Percentiles rank a stretch among this genome's conserved stretches.
Conservation (phyloP, 345 rosid species). For the Citrus cavaleriei region DNA sequence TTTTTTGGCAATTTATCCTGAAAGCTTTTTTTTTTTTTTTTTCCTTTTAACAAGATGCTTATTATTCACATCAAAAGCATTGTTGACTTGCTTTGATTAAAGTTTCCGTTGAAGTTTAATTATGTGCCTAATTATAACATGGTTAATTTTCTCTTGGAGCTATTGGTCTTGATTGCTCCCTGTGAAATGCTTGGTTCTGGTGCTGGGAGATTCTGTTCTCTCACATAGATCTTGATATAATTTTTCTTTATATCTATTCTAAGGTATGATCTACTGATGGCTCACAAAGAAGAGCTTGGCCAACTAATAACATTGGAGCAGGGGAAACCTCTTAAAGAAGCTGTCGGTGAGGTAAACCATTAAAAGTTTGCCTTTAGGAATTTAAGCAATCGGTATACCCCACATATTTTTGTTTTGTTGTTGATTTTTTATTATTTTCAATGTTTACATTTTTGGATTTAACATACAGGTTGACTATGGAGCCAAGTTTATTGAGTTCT, state of each 20-base stretch:
- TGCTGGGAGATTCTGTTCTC: not conserved
- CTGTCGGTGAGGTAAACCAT: conserved; percentile 80
- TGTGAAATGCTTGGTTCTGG: not conserved
- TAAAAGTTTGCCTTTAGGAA: conserved; percentile 12
- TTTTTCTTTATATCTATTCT: conserved; percentile 20
- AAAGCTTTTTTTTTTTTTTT: not conserved
- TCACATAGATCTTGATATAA: not conserved
- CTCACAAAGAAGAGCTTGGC: conserved; percentile 92
- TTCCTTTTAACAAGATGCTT: not conserved
- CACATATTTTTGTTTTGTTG: not conserved
- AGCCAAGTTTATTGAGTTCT: conserved; percentile 88
- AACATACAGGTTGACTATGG: conserved; percentile 77
- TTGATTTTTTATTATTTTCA: conserved; percentile 1
- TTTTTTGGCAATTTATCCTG: not conserved
- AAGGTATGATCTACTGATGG: conserved; percentile 80
- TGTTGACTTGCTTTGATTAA: not conserved
- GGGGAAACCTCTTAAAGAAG: conserved; percentile 94
- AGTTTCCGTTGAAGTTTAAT: not conserved
- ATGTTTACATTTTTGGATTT: conserved; percentile 10
- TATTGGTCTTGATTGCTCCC: not conserved
- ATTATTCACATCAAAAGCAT: not conserved
- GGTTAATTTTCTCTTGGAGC: not conserved
- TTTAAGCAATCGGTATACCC: conserved; percentile 21
- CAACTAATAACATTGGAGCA: conserved; percentile 92
- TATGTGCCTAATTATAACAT: not conserved